Conservation (phyloP, 352 stramenopile species). For the Phytopythium kandeliae region DNA sequence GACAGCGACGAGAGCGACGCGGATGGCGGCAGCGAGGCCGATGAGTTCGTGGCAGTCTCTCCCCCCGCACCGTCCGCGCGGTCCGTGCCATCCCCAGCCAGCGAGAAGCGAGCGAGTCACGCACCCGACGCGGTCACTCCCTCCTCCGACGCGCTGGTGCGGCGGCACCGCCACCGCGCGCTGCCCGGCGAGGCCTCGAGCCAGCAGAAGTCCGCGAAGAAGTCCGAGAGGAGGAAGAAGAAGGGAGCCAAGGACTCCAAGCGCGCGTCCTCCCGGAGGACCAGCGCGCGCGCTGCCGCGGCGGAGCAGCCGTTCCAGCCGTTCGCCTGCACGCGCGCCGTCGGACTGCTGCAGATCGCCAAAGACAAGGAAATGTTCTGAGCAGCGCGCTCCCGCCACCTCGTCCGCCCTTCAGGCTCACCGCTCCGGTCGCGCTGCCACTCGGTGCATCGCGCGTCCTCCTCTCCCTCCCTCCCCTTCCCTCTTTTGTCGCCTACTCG, state of each 20-base stretch:
- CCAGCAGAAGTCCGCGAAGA: too few species aligned
- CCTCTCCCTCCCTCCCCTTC: not conserved
- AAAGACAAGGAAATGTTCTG: conserved; percentile 79
- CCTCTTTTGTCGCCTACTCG: not conserved
- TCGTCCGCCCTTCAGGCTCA: too few species aligned
- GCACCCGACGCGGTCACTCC: too few species aligned
- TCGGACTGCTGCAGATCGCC: conserved; percentile 47
- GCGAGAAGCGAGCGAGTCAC: not conserved
- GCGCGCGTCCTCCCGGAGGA: not conserved
- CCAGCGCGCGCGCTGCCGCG: not conserved
- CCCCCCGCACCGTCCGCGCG: too few species aligned
- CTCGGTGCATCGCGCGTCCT: too few species aligned
- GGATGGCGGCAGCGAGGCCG: conserved; percentile 12
- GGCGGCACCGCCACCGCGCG: conserved; percentile 7
- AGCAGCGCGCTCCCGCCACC: conserved; percentile 17
- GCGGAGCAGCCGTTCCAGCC: conserved; percentile 31
- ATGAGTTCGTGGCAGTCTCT: conserved; percentile 5
- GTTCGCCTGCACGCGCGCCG: conserved; percentile 59
- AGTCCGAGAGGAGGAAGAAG: conserved; percentile 16
- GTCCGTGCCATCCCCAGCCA: too few species aligned
- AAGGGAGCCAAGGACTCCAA: conserved; percentile 23
- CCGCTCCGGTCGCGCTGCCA: too few species aligned
- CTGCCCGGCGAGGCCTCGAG: conserved; percentile 4
- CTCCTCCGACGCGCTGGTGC: conserved; percentile 4
- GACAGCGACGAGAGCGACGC: conserved; percentile 61